Base-by-base conservation (phyloP, 129 eudicot species). In the Cynara cardunculus region DNA sequence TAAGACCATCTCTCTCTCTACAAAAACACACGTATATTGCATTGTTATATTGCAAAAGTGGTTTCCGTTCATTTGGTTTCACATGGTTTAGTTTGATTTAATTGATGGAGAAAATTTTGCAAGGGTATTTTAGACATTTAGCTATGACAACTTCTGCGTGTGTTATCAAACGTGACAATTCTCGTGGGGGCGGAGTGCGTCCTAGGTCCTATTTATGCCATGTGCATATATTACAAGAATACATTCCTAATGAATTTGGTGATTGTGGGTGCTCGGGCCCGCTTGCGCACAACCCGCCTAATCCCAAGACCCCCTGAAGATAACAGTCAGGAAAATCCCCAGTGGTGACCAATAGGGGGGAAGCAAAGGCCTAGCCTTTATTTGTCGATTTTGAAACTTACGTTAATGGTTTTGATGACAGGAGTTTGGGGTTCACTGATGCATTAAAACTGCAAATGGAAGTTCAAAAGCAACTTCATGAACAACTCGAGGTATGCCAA, bases 381-480 rank as follows among this genome's bases (percentile, higher is more conserved):
- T 46, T 14, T 46, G 59, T 35, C 11, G 30, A 35, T 32, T 37
- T 44, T 10, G 71, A 64, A 31, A 18, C 53, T 62, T 35, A 30
- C 76, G 70, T 25, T n/a, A 73, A 22, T 37, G 76, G 69, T 65
- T 53, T 73, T 61, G 61, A 66, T 77, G 35, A 64, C 92, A 91
- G 98, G 89, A 78, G 89, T 78, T 49, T 86, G 81, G 89, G 89
- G 8, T 89, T 93, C 77, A 89, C 91, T 21, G 98, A 91, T 72
- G 98, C 98, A 46, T 82, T 93, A 61, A 82, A 88, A 70, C 56
- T 93, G 77, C 98, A 93, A 75, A 93, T 93, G 98, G 98, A 93
- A 88, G 98, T 93, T 39, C 98, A 93, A 87, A 93, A 93, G 84
- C 92, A 88, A 88, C 90, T 93, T 21, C 98, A 93, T 71, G 98